A percentile compares a stretch with the other conserved stretches of the same genome.
These are phyloP conservation scores for Crucihimalaya himalaica DNA, from an alignment of 345 rosid species.

Conservation along the genomic window DNA sequence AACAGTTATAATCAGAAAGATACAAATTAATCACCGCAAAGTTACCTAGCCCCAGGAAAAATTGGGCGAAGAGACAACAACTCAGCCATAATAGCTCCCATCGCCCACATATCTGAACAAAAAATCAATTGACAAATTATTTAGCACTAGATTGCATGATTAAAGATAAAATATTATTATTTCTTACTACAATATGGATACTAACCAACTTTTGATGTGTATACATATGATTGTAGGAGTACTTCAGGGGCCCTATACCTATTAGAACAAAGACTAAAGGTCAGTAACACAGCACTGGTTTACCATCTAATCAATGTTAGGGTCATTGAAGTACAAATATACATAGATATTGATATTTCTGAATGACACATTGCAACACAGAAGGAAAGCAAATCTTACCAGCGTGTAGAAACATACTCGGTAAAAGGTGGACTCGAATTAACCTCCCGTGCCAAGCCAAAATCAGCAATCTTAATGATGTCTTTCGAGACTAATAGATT, in stretches of 20 bases:
- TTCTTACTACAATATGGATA: constrained; percentile 51
- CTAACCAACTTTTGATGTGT: constrained; percentile 92
- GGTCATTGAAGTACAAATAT: not conserved
- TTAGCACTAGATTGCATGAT: not conserved
- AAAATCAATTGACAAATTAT: not conserved
- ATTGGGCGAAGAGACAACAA: constrained; percentile 75
- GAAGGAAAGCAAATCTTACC: constrained; percentile 52
- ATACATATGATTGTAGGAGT: constrained; percentile 77
- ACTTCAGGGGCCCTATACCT: constrained; percentile 99
- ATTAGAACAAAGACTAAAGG: constrained; percentile 13
- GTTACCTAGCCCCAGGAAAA: constrained; percentile 81
- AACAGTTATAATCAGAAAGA: not conserved
- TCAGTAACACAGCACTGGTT: constrained; percentile 2
- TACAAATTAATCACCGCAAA: not conserved
- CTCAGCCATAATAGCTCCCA: constrained; percentile 98
- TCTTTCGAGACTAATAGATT: constrained; percentile 81
- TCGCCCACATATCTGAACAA: constrained; percentile 89
- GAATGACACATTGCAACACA: constrained; percentile 1
- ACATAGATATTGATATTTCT: not conserved
- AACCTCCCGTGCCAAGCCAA: constrained; percentile 95
- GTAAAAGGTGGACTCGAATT: constrained; percentile 90
- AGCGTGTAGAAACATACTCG: constrained; percentile 92
- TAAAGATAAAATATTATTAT: constrained; percentile 32
- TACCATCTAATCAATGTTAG: not conserved
- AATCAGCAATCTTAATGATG: constrained; percentile 88